Base-by-base conservation (phyloP, 2,329 filamentous ascomycete genomes). In the Pyrenophora graminea region DNA sequence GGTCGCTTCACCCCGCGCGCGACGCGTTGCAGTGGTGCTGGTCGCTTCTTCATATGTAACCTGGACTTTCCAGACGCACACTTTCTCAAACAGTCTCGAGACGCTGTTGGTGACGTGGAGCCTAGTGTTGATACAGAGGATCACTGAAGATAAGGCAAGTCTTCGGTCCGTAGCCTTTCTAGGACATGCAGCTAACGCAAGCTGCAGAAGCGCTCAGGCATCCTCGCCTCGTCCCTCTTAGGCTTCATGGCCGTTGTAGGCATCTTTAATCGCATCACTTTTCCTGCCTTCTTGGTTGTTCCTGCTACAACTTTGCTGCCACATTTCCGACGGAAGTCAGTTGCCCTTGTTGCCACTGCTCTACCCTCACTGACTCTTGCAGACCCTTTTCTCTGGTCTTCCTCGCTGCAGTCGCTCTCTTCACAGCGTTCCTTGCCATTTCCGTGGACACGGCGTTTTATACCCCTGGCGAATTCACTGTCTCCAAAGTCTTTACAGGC, bases 1-100 rank as follows among this genome's bases (percentile, higher is more conserved):
- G 58, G 86, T 97, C 48, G 85, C 86, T 55, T 88, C 88, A 33
- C 85, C 85, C 56, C 86, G 86, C 59, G 66, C 69, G n/a, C 86
- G 91, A 57, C 84, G 84, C 62, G 79, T 88, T 48, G 90, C 91
- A 8, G 84, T 95, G 38, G 80, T 95, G 39, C 81, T 99, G 50
- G 89, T 97, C 54, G 91, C 93, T 39, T 97, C 93, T 23, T 97
- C 91, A 21, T 99, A 97, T 76, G 93, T 97, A 63, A 99, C 94
- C 40, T 99, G 94, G 93, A 97, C 93, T 38, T 96, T 93, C 76
- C 94, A 99, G 76, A 94, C 91, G 15, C 94, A 99, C 75, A 97
- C 94, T 10, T 97, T 99, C 74, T 97, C 93, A 57, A 99, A 99
- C 76, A 95, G 93, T 55, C 83, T 97, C 61, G 94, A 99, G 78